Base-by-base conservation (phyloP, 148 eudicot species). In the Fagopyrum homotropicum region DNA sequence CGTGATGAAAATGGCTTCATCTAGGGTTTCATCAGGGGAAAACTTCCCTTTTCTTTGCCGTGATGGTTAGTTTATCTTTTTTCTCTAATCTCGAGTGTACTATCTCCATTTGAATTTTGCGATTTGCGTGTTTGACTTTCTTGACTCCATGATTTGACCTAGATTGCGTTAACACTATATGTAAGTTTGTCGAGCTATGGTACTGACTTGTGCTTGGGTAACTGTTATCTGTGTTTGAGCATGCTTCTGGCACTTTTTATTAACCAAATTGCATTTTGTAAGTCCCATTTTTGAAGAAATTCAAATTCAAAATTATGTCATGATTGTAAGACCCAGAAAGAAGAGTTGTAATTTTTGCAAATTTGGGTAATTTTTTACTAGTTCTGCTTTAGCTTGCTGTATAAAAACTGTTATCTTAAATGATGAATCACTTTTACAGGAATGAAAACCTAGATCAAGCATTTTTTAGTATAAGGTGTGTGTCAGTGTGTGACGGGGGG, bases 401-500 rank as follows among this genome's bases (percentile, higher is more conserved):
- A 9, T 57, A 29, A 57, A 30, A 6, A 22, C n/a, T 57, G 64
- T 22, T 29, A 63, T 59, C 30, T 7, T 7, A 35, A 35, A 35
- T 35, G 40, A 35, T 35, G 2, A 3, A 59, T 63, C 5, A 16
- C 26, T 29, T 59, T 63, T 63, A 19, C 55, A 72, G 74, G 74
- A 7, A 47, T 17, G 54, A 16, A 47, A 48, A 9, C 48, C 74
- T 47, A 19, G 54, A 19, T 17, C 30, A 9, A 50, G 40, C 51
- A 44, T 44, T 17, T 1, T 51, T 70, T 44, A 14, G 51, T 45
- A 44, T 45, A 45, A 9, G 11, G 22, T 63, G 29, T 30, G 26
- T 63, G 30, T 46, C 81, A 92, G 29, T 30, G 26, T 63, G 30
- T 46, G 82, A 92, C 88, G 97, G 87, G 84, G 75, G 86, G 85